Percentiles rank a stretch among this genome's conserved stretches.
Evolutionary conservation across 2,329 filamentous ascomycete species (phyloP).

Genomic region (Aspergillus pseudotamarii): DNA sequence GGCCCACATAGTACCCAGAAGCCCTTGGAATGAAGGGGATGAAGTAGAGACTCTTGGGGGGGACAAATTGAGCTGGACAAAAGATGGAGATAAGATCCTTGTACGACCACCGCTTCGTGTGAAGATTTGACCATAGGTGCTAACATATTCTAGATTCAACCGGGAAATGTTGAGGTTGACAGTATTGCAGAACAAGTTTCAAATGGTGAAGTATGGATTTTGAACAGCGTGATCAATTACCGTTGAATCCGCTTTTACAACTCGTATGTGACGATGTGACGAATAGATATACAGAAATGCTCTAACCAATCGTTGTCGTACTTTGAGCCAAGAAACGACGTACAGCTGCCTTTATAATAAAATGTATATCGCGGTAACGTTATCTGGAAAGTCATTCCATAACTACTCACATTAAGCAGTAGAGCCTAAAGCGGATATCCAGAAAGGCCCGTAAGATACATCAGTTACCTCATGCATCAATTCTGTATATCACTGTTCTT

Average conservation of each 20-base stretch:
- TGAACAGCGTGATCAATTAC: slow-evolving; percentile 64
- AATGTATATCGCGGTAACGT: not conserved
- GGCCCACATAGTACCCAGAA: slow-evolving; percentile 74
- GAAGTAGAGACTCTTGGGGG: slow-evolving; percentile 71
- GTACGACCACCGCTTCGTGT: slow-evolving; percentile 50
- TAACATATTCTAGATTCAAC: slow-evolving; percentile 55
- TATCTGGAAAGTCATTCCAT: not conserved
- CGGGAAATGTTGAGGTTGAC: slow-evolving; percentile 76
- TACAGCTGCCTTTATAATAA: too few relatives aligned
- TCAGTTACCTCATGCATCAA: not conserved
- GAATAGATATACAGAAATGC: not conserved
- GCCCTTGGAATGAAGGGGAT: slow-evolving; percentile 72
- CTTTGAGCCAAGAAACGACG: not conserved
- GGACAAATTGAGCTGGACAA: slow-evolving; percentile 81
- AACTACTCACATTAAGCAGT: not conserved
- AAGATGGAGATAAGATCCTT: slow-evolving; percentile 62
- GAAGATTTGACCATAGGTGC: slow-evolving; percentile 1
- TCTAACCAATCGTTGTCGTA: not conserved
- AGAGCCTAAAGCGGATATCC: not conserved
- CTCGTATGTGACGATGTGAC: slow-evolving; percentile 7
- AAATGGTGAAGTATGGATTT: slow-evolving; percentile 88
- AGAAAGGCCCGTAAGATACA: too few relatives aligned
- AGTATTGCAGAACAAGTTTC: slow-evolving; percentile 73
- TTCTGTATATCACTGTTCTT: not conserved
- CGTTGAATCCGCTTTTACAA: slow-evolving; percentile 16